A percentile compares a stretch with the other conserved stretches of the same genome.
Evolutionary conservation across 2,329 filamentous ascomycete genomes (phyloP).

Genomic region (Sclerotinia trifoliorum): DNA sequence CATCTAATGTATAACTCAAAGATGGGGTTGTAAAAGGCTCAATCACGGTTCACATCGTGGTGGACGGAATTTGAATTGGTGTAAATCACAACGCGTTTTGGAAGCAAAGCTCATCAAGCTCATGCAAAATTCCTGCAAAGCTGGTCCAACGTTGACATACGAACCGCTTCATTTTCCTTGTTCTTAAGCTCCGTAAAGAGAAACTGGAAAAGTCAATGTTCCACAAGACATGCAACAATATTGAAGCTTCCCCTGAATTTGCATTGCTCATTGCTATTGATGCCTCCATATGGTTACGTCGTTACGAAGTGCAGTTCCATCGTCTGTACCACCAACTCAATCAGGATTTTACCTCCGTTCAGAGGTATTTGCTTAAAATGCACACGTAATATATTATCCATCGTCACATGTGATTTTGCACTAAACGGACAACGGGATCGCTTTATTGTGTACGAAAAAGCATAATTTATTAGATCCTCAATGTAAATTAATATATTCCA

Average conservation of each 20-base stretch:
- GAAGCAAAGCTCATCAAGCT: constrained; percentile 3
- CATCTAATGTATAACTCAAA: background rate
- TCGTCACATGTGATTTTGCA: constrained; percentile 4
- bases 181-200: background rate
- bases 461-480: constrained; percentile 3
- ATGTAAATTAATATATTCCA: constrained; percentile 13
- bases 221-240: background rate
- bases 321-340: constrained; percentile 1
- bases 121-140: background rate
- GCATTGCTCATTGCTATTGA: background rate
- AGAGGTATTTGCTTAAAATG: background rate
- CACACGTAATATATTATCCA: constrained; percentile 12
- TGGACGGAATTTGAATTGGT: background rate
- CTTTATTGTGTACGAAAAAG: background rate
- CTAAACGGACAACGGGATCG: background rate
- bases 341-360: background rate
- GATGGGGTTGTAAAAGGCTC: constrained; percentile 6
- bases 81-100: background rate
- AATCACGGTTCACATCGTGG: constrained; percentile 13
- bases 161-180: background rate
- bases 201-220: background rate
- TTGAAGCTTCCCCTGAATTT: background rate
- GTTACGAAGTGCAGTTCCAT: constrained; percentile 2
- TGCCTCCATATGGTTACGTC: background rate
- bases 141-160: background rate